These are phyloP conservation scores for Wickerhamiella musiphila DNA, from an alignment of 805 yeast genomes.

Conservation along the genomic window DNA sequence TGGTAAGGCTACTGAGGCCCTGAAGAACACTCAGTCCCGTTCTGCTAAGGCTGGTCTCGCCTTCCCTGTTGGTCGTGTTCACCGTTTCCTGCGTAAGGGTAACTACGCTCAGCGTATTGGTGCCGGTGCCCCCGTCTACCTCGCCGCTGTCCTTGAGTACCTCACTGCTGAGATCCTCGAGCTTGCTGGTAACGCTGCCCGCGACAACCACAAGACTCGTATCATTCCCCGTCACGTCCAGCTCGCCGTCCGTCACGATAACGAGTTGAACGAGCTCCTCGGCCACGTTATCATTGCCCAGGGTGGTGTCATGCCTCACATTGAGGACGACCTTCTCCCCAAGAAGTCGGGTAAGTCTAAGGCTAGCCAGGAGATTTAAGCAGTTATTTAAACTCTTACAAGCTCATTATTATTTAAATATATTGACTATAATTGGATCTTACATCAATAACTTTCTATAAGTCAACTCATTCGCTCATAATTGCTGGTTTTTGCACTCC, in stretches of 20 bases:
- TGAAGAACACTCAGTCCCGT: conserved; percentile 94
- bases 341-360: conserved; percentile 29
- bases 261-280: conserved; percentile 84
- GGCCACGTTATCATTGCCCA: conserved; percentile 83
- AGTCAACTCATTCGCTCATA: too few relatives aligned
- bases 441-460: too few relatives aligned
- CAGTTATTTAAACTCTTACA: conserved; percentile 3
- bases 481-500: too few relatives aligned
- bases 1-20: conserved; percentile 80
- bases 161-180: conserved; percentile 93
- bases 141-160: conserved; percentile 91
- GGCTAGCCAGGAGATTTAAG: conserved; percentile 24
- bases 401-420: too few relatives aligned
- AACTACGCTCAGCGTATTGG: conserved; percentile 66
- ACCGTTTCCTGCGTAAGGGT: conserved; percentile 81
- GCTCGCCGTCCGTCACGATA: conserved; percentile 95
- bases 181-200: conserved; percentile 96
- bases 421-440: too few relatives aligned
- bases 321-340: conserved; percentile 62
- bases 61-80: conserved; percentile 97
- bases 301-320: conserved; percentile 96
- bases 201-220: conserved; percentile 88
- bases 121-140: conserved; percentile 76
- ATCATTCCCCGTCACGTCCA: conserved; percentile 95
- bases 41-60: conserved; percentile 49